Conservation (phyloP, 768 basidiomycete genomes). For the Obba rivulosa region DNA sequence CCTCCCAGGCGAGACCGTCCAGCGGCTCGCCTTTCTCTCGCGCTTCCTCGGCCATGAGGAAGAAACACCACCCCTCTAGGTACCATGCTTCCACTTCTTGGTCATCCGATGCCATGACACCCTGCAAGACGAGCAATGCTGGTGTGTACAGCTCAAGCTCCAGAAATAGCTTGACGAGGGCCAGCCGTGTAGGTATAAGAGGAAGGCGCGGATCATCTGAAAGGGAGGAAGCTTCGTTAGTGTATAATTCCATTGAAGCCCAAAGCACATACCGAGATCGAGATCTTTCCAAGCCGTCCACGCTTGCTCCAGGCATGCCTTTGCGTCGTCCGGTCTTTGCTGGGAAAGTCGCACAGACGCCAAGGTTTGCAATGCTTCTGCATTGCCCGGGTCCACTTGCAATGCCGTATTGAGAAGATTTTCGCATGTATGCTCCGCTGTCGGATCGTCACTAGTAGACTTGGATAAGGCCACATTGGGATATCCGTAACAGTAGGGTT, state of each 20-base stretch:
- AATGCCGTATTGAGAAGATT: slow-evolving; percentile 68
- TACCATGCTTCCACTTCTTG: slow-evolving; percentile 91
- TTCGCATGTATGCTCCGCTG: slow-evolving; percentile 80
- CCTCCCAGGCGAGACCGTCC: slow-evolving; percentile 61
- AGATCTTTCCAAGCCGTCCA: slow-evolving; percentile 70
- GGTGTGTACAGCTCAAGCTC: slow-evolving; percentile 68
- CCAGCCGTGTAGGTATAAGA: slow-evolving; percentile 63
- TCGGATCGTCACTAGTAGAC: slow-evolving; percentile 62
- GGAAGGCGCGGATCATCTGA: slow-evolving; percentile 69
- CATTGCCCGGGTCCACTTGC: slow-evolving; percentile 64
- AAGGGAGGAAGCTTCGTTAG: too few relatives aligned
- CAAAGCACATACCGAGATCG: slow-evolving; percentile 41
- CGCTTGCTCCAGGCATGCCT: slow-evolving; percentile 57
- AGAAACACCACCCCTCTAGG: slow-evolving; percentile 92
- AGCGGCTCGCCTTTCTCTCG: slow-evolving; percentile 44
- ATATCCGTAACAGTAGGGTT: not conserved
- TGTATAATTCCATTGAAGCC: too few relatives aligned
- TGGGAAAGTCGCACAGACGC: slow-evolving; percentile 90
- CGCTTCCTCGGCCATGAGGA: slow-evolving; percentile 71
- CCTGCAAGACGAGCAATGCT: slow-evolving; percentile 72
- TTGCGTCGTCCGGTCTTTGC: slow-evolving; percentile 77
- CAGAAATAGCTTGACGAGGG: slow-evolving; percentile 76
- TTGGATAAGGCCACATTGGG: not conserved
- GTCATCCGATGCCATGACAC: slow-evolving; percentile 76
- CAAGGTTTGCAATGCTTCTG: slow-evolving; percentile 74